Evolutionary conservation across 106 monocot species (phyloP).

Genomic region (Platanthera zijinensis): DNA sequence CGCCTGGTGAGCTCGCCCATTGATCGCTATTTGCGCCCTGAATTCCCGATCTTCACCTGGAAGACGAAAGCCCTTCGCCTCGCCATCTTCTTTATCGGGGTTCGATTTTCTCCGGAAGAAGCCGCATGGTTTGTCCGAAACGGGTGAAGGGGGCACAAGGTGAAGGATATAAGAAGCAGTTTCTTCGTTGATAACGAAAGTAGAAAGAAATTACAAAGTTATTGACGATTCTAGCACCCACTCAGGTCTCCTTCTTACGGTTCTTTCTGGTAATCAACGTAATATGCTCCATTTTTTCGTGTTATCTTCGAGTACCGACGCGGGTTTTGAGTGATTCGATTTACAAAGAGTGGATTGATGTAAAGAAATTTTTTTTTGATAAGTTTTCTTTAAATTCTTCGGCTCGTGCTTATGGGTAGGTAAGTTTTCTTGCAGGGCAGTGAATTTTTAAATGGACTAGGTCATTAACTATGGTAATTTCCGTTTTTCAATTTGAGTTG

Average conservation of each 20-base stretch:
- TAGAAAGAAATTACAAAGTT: not conserved
- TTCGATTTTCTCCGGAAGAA: not conserved
- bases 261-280: not conserved
- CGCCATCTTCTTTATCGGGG: not conserved
- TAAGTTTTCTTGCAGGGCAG: not conserved
- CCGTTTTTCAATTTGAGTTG: not conserved
- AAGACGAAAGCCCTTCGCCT: not conserved
- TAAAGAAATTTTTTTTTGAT: not conserved
- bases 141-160: not conserved
- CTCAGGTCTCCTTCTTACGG: not conserved
- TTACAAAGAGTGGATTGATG: not conserved
- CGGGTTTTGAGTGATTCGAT: not conserved
- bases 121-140: not conserved
- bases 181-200: not conserved
- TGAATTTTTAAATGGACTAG: not conserved
- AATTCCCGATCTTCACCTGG: not conserved
- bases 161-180: not conserved
- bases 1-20: too few species aligned
- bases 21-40: not conserved
- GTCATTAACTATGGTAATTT: not conserved
- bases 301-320: not conserved
- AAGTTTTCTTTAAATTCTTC: not conserved
- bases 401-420: not conserved
- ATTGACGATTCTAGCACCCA: not conserved
- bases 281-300: not conserved